Evolutionary conservation across 1,284 basidiomycete genomes (phyloP).

Genomic region (Ceratobasidium sp.): DNA sequence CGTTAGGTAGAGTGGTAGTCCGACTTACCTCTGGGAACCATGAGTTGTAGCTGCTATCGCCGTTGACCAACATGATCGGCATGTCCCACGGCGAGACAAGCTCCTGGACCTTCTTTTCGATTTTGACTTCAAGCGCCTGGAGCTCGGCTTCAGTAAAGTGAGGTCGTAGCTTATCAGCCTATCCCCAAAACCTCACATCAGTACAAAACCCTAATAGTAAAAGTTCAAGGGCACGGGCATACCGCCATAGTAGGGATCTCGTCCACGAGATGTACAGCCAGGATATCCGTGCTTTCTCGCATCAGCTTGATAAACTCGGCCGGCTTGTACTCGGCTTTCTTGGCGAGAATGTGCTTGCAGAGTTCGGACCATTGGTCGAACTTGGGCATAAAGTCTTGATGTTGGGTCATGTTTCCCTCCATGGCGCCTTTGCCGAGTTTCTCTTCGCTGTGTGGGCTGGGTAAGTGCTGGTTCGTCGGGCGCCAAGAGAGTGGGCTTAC

Average conservation of each 20-base stretch:
- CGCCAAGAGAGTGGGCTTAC: neutral
- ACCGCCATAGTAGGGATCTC: constrained; percentile 41
- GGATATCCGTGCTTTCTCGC: constrained; percentile 8
- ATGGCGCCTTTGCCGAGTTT: constrained; percentile 42
- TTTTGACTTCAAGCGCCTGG: constrained; percentile 1
- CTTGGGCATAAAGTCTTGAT: constrained; percentile 39
- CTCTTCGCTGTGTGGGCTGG: neutral
- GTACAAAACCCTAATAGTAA: neutral
- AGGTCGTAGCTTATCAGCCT: neutral
- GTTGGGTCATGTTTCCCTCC: constrained; percentile 28
- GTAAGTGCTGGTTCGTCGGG: neutral
- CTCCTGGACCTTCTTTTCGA: constrained; percentile 24
- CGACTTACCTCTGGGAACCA: constrained; percentile 37
- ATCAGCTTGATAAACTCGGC: constrained; percentile 10
- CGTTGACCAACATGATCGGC: constrained; percentile 9
- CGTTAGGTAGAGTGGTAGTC: neutral
- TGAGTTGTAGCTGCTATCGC: constrained; percentile 24
- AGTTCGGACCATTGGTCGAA: constrained; percentile 26
- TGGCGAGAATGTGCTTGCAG: neutral
- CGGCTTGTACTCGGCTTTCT: constrained; percentile 13
- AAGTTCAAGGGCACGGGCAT: too few relatives aligned
- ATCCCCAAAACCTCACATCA: neutral
- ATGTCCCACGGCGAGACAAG: neutral
- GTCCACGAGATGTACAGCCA: constrained; percentile 17
- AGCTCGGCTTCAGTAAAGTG: constrained; percentile 31